Conservation (phyloP, 805 yeast species). For the Saturnispora zaruensis region DNA sequence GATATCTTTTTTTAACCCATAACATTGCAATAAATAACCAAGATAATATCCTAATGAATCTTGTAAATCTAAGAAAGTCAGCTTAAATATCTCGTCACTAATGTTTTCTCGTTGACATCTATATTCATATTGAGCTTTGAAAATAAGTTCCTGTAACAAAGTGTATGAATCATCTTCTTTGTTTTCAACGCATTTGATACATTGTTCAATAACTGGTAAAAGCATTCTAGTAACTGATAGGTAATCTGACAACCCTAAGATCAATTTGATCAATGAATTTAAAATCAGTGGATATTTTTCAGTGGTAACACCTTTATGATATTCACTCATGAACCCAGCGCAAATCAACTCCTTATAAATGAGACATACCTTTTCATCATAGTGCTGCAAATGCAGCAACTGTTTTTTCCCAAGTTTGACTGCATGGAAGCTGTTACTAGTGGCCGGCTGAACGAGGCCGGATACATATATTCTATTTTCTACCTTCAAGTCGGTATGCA, state of each 20-base stretch:
- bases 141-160: background rate
- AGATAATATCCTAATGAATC: slow-evolving; percentile 3
- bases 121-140: background rate
- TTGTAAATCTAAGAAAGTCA: background rate
- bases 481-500: background rate
- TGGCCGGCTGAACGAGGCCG: background rate
- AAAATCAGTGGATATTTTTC: background rate
- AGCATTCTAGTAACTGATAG: background rate
- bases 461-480: background rate
- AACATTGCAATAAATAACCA: slow-evolving; percentile 3
- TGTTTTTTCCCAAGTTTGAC: slow-evolving; percentile 4
- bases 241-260: background rate
- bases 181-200: background rate
- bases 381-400: background rate
- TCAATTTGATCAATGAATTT: background rate
- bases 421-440: slow-evolving; percentile 3
- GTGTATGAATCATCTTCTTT: background rate
- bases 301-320: background rate
- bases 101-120: background rate
- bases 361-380: background rate
- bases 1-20: background rate
- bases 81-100: background rate
- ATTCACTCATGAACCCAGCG: background rate
- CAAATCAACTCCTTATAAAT: background rate
- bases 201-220: background rate